These are phyloP conservation scores for Pelargonium citronellum DNA, from an alignment of 441 rosid species.

Conservation along the genomic window DNA sequence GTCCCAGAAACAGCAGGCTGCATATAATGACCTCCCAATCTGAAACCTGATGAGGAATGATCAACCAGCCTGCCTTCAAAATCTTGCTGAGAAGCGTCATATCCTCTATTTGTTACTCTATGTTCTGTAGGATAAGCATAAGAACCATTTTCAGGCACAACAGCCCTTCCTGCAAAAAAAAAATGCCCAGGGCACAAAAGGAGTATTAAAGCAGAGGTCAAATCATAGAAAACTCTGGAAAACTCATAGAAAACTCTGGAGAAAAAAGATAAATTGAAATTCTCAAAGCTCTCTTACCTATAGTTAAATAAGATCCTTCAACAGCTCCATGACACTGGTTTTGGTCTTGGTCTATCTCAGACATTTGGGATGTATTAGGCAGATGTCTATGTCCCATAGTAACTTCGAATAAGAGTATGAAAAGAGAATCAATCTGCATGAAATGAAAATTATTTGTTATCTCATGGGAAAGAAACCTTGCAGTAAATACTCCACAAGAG, in stretches of 20 bases:
- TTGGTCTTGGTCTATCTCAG: constrained; percentile 21
- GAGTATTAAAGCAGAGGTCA: constrained; percentile 9
- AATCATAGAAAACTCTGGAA: not conserved
- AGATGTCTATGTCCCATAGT: constrained; percentile 14
- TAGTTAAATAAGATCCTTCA: constrained; percentile 18
- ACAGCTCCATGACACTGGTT: constrained; percentile 16
- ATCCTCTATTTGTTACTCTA: constrained; percentile 16
- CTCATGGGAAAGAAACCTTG: not conserved
- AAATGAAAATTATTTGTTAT: not conserved
- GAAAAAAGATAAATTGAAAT: not conserved
- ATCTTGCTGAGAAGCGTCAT: constrained; percentile 15
- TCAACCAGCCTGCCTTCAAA: constrained; percentile 16
- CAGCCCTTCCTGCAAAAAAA: constrained; percentile 26
- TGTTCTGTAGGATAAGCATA: constrained; percentile 21
- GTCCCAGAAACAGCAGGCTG: constrained; percentile 19
- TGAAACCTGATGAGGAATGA: constrained; percentile 20
- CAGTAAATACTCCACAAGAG: not conserved
- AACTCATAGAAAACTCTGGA: not conserved
- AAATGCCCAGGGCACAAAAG: not conserved
- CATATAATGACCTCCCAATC: constrained; percentile 18
- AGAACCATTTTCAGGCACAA: constrained; percentile 21
- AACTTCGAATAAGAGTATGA: constrained; percentile 1
- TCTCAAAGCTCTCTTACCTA: constrained; percentile 16
- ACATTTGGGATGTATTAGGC: constrained; percentile 19
- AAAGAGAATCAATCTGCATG: constrained; percentile 21